A percentile compares a stretch with the other conserved stretches of the same genome.
These are phyloP conservation scores for Spathaspora arborariae DNA, from an alignment of 805 yeast species.

Conservation along the genomic window DNA sequence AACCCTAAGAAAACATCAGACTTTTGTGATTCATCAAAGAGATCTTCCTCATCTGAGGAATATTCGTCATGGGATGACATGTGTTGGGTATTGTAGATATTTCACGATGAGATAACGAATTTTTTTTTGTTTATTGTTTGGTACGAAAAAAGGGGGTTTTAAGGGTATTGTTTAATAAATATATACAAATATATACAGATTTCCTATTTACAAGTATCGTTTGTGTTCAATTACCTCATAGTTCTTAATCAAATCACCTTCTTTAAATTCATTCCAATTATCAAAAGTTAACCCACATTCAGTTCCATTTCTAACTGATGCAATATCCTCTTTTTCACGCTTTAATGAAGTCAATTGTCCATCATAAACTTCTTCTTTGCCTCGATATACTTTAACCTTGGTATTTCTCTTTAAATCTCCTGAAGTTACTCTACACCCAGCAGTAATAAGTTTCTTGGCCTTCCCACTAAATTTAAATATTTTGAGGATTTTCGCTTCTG, in stretches of 20 bases:
- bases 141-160: neutral
- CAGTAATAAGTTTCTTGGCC: conserved; percentile 58
- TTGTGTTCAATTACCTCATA: conserved; percentile 57
- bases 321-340: conserved; percentile 75
- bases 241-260: conserved; percentile 73
- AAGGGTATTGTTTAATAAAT: too few species aligned
- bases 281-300: conserved; percentile 87
- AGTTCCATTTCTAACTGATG: conserved; percentile 74
- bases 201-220: conserved; percentile 26
- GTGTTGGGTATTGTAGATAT: neutral
- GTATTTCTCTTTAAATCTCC: conserved; percentile 67
- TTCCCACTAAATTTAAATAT: conserved; percentile 67
- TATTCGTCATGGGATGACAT: conserved; percentile 45
- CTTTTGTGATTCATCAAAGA: conserved; percentile 23
- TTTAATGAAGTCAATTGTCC: conserved; percentile 74
- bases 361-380: conserved; percentile 41
- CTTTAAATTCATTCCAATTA: conserved; percentile 62
- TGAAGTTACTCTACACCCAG: conserved; percentile 78
- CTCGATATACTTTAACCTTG: conserved; percentile 54
- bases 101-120: neutral
- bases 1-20: conserved; percentile 55
- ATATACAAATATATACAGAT: neutral
- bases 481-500: conserved; percentile 67
- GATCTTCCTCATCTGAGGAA: conserved; percentile 50
- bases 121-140: neutral